These are phyloP conservation scores for Gossypium australe DNA, from an alignment of 345 rosid genomes.

Conservation along the genomic window DNA sequence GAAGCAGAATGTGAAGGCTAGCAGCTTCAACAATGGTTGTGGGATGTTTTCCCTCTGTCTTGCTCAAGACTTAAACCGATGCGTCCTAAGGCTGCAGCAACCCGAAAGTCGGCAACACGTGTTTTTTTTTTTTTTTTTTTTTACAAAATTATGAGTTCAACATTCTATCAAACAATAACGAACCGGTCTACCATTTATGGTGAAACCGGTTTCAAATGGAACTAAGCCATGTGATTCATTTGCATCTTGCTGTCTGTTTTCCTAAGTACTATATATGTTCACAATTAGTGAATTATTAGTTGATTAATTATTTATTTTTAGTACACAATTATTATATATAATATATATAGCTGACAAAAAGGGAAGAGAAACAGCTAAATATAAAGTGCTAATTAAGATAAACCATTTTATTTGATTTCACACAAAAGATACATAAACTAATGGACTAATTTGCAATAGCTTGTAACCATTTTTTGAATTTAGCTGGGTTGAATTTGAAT, in stretches of 20 bases:
- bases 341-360: too few species aligned
- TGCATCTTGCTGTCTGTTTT: neutral
- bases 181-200: neutral
- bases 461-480: too few species aligned
- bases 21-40: constrained; percentile 10
- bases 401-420: too few species aligned
- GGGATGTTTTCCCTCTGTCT: constrained; percentile 13
- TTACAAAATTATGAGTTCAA: too few species aligned
- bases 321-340: too few species aligned
- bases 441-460: too few species aligned
- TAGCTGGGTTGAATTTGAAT: too few species aligned
- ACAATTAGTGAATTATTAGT: too few species aligned
- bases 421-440: too few species aligned
- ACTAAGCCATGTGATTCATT: neutral
- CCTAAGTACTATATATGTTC: neutral
- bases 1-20: constrained; percentile 39
- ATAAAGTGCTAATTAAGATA: too few species aligned
- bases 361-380: too few species aligned
- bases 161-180: neutral
- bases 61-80: neutral
- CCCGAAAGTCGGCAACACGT: constrained; percentile 1
- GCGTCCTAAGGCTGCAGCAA: constrained; percentile 11
- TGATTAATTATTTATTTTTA: too few species aligned
- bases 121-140: neutral
- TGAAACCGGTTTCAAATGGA: neutral